Percentiles rank a stretch among this genome's conserved stretches.
Conservation (phyloP, 176 grass and related monocot genomes). For the Avena insularis region DNA sequence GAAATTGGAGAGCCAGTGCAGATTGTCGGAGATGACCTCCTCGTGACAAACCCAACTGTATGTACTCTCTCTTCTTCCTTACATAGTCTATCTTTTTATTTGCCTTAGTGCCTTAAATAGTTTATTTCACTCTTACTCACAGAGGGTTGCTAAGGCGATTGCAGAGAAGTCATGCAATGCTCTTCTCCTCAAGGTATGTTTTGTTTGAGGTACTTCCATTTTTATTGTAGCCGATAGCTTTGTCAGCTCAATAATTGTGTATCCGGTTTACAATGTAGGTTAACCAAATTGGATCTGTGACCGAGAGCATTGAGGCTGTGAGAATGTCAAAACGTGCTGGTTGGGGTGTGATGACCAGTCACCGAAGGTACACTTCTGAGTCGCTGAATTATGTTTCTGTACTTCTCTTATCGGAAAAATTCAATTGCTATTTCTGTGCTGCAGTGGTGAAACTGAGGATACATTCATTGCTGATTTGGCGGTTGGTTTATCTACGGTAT, state of each 20-base stretch:
- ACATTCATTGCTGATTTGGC: constrained; percentile 95
- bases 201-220: not conserved
- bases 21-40: constrained; percentile 96
- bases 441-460: constrained; percentile 87
- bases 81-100: not conserved
- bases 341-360: constrained; percentile 93
- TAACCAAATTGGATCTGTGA: constrained; percentile 93
- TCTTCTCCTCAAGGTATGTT: constrained; percentile 78
- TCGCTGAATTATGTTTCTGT: not conserved
- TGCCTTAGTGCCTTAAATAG: not conserved
- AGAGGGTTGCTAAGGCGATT: constrained; percentile 95
- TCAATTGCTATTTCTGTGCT: constrained; percentile 30
- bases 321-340: constrained; percentile 89
- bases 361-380: constrained; percentile 60
- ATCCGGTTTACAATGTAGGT: constrained; percentile 48
- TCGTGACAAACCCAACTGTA: constrained; percentile 95
- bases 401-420: not conserved
- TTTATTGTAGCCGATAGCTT: not conserved
- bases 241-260: not conserved
- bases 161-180: constrained; percentile 93
- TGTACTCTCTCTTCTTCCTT: not conserved
- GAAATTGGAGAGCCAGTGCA: constrained; percentile 88
- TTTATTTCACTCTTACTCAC: constrained; percentile 13
- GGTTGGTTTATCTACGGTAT: constrained; percentile 83
- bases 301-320: constrained; percentile 89